Evolutionary conservation across 139 green algal species (phyloP), one percentile per base, ranked within the genome.

Genomic region (Chlorella sp.): DNA sequence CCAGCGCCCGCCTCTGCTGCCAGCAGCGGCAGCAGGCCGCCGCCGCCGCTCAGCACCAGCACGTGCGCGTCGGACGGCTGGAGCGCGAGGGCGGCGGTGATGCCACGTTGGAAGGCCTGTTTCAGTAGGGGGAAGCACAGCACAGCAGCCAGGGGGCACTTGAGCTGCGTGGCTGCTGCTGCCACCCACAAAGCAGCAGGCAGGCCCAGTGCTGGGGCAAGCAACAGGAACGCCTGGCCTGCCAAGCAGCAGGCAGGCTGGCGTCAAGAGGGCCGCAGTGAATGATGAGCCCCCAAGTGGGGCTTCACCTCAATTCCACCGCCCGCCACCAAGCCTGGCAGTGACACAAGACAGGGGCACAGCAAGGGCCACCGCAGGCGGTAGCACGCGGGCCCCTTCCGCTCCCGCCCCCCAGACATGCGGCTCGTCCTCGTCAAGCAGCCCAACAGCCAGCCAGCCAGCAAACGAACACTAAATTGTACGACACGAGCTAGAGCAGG

Each of bases 21-120:
- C 91, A 96, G 88, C 76, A 95, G 69, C 4, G 71, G 48, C 48
- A 96, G 81, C 34, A 97, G 34, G 36, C 92, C 89, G 12, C 77
- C 91, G 34, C 95, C 93, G 3, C 34, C 53, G 5, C 88, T 90
- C n/a, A 97, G 85, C 28, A 92, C 80, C 39, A 97, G 78, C 77
- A 93, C 90, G 75, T 94, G 86, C 0, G 80, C 64, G 0, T 75
- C 91, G 89, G 91, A 32, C 32, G 22, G 85, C 71, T 83, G 71
- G 32, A 30, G 32, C 24, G 16, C 37, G 39, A 86, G 34, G n/a
- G 84, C 84, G 3, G 84, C 84, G 5, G 11, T 7, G 14, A 88
- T 81, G 68, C 84, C 84, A 16, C 16, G 36, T 48, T 83, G 85
- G 71, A 76, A 83, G 71, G 71, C 85, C 85, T 89, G 85, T 42